Evolutionary conservation across 129 eudicot genomes (phyloP), one percentile per base, ranked within the genome.

Genomic region (Logfia minima): DNA sequence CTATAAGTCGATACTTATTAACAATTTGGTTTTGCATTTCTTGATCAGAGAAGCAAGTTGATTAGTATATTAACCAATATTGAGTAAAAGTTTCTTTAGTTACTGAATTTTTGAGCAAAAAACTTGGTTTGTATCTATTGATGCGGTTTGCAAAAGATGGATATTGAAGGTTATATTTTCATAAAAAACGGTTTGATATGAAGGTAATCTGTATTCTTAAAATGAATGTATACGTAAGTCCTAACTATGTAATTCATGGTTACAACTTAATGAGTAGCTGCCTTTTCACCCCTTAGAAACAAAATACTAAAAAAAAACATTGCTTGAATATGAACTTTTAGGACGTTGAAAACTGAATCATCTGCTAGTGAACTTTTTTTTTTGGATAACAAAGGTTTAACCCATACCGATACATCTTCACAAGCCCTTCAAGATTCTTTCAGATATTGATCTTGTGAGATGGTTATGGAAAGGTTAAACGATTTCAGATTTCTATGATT

Each of bases 31-130:
- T 34, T 7, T 66, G 45, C 70, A 41, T 69, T 69, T 11, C 35
- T 63, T 70, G 71, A 28, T 70, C 69, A 60, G 76, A 34, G 35
- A 23, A 43, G 62, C 77, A 78, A 78, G 35, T 48, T 75, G 34
- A 58, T 56, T 52, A 76, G 53, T 56, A 66, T 53, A 51, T 66
- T 66, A 19, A 76, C 24, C 66, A 52, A 17, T 48, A 17, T 6
- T 14, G 29, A 76, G 45, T 79, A 79, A 62, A 68, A 45, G 16
- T 43, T 58, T 37, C 55, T 0, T 22, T 0, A 22, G 17, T 60
- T 41, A 26, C n/a, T 68, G 68, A 67, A 22, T 55, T 4, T 43
- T 22, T 34, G 19, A 41, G n/a, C 66, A 37, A 37, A 35, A 32
- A 32, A 21, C 21, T 6, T 66, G 37, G 72, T 29, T 65, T 37